These are phyloP conservation scores for Cochlearia excelsa DNA, from an alignment of 345 rosid genomes.

Conservation along the genomic window DNA sequence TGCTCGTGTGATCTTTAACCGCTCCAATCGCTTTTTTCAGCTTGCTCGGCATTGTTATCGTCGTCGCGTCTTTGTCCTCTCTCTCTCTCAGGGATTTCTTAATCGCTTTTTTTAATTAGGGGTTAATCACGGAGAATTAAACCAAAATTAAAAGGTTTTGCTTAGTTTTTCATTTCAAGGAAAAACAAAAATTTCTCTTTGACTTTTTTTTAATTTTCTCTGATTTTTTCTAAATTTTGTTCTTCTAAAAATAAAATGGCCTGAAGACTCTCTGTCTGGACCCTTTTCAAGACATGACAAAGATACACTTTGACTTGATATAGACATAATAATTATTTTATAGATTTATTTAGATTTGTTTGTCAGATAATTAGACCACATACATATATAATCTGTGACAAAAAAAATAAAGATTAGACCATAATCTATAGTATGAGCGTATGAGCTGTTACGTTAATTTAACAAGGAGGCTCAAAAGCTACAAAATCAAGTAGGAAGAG, in stretches of 20 bases:
- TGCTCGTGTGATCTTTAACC: conserved; percentile 91
- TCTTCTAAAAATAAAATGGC: conserved; percentile 9
- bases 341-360: too few relatives aligned
- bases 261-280: conserved; percentile 1
- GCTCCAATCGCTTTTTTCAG: conserved; percentile 77
- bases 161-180: background rate
- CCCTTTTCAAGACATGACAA: conserved; percentile 11
- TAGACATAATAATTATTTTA: too few relatives aligned
- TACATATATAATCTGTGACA: too few relatives aligned
- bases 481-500: too few relatives aligned
- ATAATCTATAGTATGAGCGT: too few relatives aligned
- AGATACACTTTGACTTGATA: conserved; percentile 15
- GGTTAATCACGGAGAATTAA: background rate
- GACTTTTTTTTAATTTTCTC: background rate
- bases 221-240: background rate
- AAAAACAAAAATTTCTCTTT: background rate
- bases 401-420: too few relatives aligned
- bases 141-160: background rate
- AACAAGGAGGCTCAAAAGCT: too few relatives aligned
- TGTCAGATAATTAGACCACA: too few relatives aligned
- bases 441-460: too few relatives aligned
- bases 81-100: background rate
- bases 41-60: conserved; percentile 71
- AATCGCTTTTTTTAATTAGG: conserved; percentile 1
- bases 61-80: conserved; percentile 7